These are phyloP conservation scores for Nothomitra cinnamomea DNA, from an alignment of 2,329 filamentous ascomycete genomes.

Conservation along the genomic window DNA sequence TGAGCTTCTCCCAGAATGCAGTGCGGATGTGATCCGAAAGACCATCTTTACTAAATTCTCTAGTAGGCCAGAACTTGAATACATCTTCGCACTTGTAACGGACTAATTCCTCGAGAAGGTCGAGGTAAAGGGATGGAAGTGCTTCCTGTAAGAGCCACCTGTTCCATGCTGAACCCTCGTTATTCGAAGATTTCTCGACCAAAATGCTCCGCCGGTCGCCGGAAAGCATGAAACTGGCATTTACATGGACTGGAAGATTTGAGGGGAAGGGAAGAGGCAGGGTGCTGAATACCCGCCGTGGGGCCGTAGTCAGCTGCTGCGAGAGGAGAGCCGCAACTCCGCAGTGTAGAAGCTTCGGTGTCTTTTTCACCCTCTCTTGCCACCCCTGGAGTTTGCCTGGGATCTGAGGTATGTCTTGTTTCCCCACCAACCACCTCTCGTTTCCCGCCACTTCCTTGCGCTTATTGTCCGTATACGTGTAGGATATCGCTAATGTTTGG, in stretches of 20 bases:
- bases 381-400: neutral
- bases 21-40: slow-evolving; percentile 8
- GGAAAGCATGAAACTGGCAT: slow-evolving; percentile 17
- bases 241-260: slow-evolving; percentile 15
- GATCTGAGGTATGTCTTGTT: neutral
- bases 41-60: slow-evolving; percentile 4
- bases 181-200: slow-evolving; percentile 8
- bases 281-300: slow-evolving; percentile 10
- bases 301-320: slow-evolving; percentile 11
- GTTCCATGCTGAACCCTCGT: slow-evolving; percentile 13
- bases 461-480: neutral
- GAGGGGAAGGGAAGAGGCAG: slow-evolving; percentile 9
- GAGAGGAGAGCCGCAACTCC: neutral
- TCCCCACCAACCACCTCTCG: neutral
- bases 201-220: slow-evolving; percentile 16
- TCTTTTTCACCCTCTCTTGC: neutral
- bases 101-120: slow-evolving; percentile 11
- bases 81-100: slow-evolving; percentile 7
- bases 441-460: neutral
- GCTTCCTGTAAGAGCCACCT: slow-evolving; percentile 11
- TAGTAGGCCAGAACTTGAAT: slow-evolving; percentile 13
- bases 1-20: slow-evolving; percentile 13
- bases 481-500: neutral
- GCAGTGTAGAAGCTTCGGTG: neutral
- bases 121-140: slow-evolving; percentile 15